Base-by-base conservation (phyloP, 768 basidiomycete species). In the Cystofilobasidium bisporidii region DNA sequence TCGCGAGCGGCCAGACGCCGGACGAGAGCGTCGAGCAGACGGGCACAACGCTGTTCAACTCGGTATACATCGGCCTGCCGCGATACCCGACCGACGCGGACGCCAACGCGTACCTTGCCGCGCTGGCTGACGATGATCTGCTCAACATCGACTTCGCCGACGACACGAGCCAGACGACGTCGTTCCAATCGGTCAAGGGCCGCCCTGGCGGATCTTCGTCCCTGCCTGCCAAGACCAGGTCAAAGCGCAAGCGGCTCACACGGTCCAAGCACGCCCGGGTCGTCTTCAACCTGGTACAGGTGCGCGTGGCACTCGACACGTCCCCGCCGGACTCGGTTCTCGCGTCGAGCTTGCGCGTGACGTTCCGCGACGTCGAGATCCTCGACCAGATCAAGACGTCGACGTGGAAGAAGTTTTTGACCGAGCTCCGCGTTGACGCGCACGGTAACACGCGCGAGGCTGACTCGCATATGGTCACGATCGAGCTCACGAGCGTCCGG, bases 331-430 rank as follows among this genome's bases (percentile, higher is more conserved):
- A 10, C 32, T 61, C 14, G 38, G 81, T 15, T 82, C 82, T 86
- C 28, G 84, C 86, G 12, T 87, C 87, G 2, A 81, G 87, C 62
- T 82, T 84, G 1, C 81, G 88, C 57, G 82, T 84, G 18, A 85
- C 85, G 15, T 81, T 92, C 61, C 82, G 78, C 67, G 84, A 89
- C 69, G 72, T 91, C 24, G 91, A 96, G 77, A 96, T 98, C 68
- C 79, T 98, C 61, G 96, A 99, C 76, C 93, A 96, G 74, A 91
- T 99, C 81, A 92, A 89, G 80, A 93, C 92, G 0, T 97, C 92
- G 12, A 97, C 96, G 0, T 99, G 96, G 96, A 88, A 86, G 79
- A 98, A 94, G 76, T 98, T 99, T 76, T 79, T 99, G 68, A 93
- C 91, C 4, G 84, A 85, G 63, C 81, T 96, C 74, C 83, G 87